phyloP scores from a whole-genome alignment of 2,329 filamentous ascomycete species.

The Cercospora brassicicola region DNA sequence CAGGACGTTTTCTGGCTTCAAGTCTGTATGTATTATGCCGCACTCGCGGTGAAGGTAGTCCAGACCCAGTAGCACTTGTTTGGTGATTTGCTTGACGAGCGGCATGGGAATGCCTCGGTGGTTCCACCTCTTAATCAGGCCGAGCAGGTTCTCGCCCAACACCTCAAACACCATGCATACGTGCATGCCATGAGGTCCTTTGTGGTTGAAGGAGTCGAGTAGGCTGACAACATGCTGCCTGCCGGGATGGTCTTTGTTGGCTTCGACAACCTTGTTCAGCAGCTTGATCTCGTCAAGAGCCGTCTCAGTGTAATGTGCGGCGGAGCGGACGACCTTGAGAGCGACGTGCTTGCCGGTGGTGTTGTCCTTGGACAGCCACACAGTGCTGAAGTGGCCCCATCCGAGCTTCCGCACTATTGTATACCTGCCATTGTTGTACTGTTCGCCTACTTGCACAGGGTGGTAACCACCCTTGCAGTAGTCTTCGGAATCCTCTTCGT shows the following conservation, averaged over 20 bases:
- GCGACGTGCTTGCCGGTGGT: conserved; percentile 89
- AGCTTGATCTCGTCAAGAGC: conserved; percentile 99
- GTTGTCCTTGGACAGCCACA: conserved; percentile 83
- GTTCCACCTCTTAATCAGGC: conserved; percentile 97
- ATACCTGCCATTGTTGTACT: conserved; percentile 97
- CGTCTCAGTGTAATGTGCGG: conserved; percentile 97
- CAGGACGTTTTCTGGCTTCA: conserved; percentile 96
- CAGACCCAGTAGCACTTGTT: conserved; percentile 90
- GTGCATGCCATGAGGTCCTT: conserved; percentile 91
- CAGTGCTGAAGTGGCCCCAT: conserved; percentile 99
- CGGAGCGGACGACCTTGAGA: conserved; percentile 94
- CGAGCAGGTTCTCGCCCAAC: conserved; percentile 88
- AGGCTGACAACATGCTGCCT: conserved; percentile 94
- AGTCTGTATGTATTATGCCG: conserved; percentile 96
- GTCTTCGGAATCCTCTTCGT: conserved; percentile 98
- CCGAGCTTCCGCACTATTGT: conserved; percentile 93
- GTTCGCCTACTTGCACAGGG: conserved; percentile 88
- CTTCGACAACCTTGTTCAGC: conserved; percentile 92
- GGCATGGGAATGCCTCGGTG: conserved; percentile 95
- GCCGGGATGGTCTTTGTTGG: conserved; percentile 91
- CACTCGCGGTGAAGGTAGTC: conserved; percentile 97
- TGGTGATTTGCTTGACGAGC: conserved; percentile 97
- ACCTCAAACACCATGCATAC: conserved; percentile 99
- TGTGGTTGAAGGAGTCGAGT: conserved; percentile 95
- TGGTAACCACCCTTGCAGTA: conserved; percentile 99